Evolutionary conservation across 805 yeast species (phyloP).

Genomic region (Clavispora carvajalis): DNA sequence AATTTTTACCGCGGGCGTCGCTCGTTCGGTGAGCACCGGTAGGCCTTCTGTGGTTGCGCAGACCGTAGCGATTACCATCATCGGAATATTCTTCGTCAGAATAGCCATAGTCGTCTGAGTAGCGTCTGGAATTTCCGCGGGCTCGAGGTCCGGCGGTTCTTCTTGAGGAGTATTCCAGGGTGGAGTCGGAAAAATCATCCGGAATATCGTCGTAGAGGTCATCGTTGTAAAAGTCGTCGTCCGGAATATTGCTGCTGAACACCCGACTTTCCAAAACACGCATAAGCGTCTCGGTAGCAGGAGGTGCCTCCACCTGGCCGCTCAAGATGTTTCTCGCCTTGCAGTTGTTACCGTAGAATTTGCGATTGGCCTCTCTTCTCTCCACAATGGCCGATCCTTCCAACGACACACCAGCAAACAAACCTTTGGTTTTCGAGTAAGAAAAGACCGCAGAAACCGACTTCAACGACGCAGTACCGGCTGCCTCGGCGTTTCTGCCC

Average conservation of each 20-base stretch:
- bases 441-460: constrained; percentile 88
- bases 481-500: constrained; percentile 97
- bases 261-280: constrained; percentile 82
- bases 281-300: constrained; percentile 82
- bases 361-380: constrained; percentile 94
- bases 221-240: constrained; percentile 52
- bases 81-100: constrained; percentile 37
- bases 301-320: constrained; percentile 91
- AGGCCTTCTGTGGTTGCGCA: constrained; percentile 29
- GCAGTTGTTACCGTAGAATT: constrained; percentile 84
- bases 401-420: constrained; percentile 94
- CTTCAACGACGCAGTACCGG: constrained; percentile 86
- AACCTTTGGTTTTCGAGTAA: constrained; percentile 92
- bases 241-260: constrained; percentile 52
- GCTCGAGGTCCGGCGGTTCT: constrained; percentile 22
- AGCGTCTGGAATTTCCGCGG: constrained; percentile 20
- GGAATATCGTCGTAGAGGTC: constrained; percentile 71
- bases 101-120: constrained; percentile 26
- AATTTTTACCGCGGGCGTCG: constrained; percentile 24
- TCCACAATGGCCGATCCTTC: constrained; percentile 97
- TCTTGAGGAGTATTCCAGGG: constrained; percentile 31
- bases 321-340: constrained; percentile 81
- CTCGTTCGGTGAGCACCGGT: constrained; percentile 24
- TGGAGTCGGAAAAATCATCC: constrained; percentile 56
- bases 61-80: constrained; percentile 22